Evolutionary conservation across 768 basidiomycete genomes (phyloP).

Genomic region (Pholiota microspora): DNA sequence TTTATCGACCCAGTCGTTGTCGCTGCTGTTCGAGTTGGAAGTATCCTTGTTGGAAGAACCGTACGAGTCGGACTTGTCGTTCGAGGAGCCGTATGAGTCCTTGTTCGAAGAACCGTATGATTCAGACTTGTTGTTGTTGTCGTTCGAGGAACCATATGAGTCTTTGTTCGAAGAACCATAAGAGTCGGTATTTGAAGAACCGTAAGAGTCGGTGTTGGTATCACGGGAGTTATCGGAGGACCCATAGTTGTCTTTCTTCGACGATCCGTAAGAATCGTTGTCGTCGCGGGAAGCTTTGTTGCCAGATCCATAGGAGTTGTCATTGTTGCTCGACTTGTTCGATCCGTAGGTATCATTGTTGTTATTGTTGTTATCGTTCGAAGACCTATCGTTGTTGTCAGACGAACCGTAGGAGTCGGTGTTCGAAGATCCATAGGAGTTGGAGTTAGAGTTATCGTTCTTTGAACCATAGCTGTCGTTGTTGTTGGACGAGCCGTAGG

Average conservation of each 20-base stretch:
- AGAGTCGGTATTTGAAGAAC: constrained; percentile 13
- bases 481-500: constrained; percentile 10
- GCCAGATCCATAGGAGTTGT: constrained; percentile 11
- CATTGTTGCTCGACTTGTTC: too few relatives aligned
- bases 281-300: constrained; percentile 6
- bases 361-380: constrained; percentile 5
- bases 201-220: constrained; percentile 16
- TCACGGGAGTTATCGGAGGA: neutral
- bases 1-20: constrained; percentile 27
- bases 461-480: constrained; percentile 3
- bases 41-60: constrained; percentile 15
- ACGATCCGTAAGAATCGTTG: constrained; percentile 16
- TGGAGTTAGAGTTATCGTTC: constrained; percentile 6
- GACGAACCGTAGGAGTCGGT: constrained; percentile 12
- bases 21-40: constrained; percentile 18
- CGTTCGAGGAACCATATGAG: constrained; percentile 9
- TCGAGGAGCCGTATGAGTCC: constrained; percentile 18
- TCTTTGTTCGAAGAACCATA: constrained; percentile 12
- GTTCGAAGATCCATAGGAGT: constrained; percentile 15
- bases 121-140: constrained; percentile 5
- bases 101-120: constrained; percentile 14
- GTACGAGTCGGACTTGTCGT: constrained; percentile 17
- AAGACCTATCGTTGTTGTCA: constrained; percentile 9
- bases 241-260: too few relatives aligned
- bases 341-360: constrained; percentile 10